Evolutionary conservation across 805 yeast genomes (phyloP).

Genomic region (Candida silvatica): DNA sequence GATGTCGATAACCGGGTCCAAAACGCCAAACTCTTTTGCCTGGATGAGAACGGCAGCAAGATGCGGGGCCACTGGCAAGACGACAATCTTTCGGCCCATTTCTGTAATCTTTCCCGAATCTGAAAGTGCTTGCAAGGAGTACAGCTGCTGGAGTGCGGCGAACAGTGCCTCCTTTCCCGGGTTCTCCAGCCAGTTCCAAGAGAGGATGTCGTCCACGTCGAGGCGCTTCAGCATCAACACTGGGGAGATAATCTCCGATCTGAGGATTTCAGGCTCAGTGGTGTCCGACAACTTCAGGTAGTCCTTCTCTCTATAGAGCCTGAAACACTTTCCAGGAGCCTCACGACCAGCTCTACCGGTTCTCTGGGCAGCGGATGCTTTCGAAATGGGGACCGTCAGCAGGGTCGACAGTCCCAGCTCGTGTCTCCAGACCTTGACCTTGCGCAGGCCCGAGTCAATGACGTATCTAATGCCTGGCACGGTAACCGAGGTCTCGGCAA

Average conservation of each 20-base stretch:
- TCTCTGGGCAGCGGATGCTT: constrained; percentile 91
- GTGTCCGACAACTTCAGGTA: constrained; percentile 57
- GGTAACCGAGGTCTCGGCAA: constrained; percentile 96
- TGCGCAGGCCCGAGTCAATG: constrained; percentile 85
- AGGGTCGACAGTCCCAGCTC: constrained; percentile 88
- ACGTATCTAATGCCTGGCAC: constrained; percentile 92
- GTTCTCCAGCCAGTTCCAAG: constrained; percentile 89
- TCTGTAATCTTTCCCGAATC: constrained; percentile 68
- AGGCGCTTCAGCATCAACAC: constrained; percentile 74
- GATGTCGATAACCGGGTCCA: constrained; percentile 72
- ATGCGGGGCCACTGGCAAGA: constrained; percentile 88
- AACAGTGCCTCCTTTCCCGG: constrained; percentile 76
- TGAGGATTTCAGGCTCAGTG: constrained; percentile 87
- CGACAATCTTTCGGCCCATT: constrained; percentile 79
- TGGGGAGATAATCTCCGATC: constrained; percentile 82
- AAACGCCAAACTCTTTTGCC: constrained; percentile 45
- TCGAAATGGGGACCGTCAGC: constrained; percentile 85
- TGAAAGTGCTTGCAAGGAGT: constrained; percentile 71
- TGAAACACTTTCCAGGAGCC: constrained; percentile 78
- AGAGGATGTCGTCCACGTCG: constrained; percentile 73
- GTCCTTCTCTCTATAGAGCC: constrained; percentile 72
- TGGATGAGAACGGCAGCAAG: constrained; percentile 75
- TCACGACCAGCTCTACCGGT: constrained; percentile 99
- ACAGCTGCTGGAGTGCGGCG: constrained; percentile 71
- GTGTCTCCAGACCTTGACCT: constrained; percentile 93